Conservation (phyloP, 2,329 filamentous ascomycete genomes). For the Ceratocystiopsis sp. region DNA sequence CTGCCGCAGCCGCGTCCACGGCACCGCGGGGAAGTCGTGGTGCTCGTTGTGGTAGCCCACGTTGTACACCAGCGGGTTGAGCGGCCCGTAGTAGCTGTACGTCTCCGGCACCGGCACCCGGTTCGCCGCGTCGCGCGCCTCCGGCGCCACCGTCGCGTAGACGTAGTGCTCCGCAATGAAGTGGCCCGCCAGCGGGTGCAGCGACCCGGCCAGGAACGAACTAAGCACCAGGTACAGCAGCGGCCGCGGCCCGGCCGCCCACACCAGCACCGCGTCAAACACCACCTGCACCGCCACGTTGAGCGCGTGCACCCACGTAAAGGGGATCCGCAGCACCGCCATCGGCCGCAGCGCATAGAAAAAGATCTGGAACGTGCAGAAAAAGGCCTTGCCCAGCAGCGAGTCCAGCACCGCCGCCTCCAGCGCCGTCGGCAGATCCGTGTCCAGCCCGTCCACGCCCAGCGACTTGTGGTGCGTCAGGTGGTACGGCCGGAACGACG, state of each 20-base stretch:
- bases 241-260: constrained; percentile 41
- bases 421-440: constrained; percentile 79
- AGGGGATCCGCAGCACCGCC: constrained; percentile 76
- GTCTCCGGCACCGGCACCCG: constrained; percentile 69
- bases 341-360: constrained; percentile 96
- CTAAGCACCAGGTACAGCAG: constrained; percentile 73
- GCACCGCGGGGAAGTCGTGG: constrained; percentile 93
- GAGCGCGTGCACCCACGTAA: constrained; percentile 69
- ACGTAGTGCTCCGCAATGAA: constrained; percentile 98
- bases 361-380: constrained; percentile 97
- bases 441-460: constrained; percentile 88
- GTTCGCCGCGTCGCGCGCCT: constrained; percentile 39
- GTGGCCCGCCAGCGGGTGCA: constrained; percentile 90
- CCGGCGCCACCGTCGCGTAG: constrained; percentile 44
- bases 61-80: constrained; percentile 92
- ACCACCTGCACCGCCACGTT: constrained; percentile 62
- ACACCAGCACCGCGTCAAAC: constrained; percentile 59
- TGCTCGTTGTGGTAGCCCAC: constrained; percentile 97
- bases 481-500: constrained; percentile 94
- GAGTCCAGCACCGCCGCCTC: constrained; percentile 91
- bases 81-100: constrained; percentile 86
- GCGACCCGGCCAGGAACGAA: constrained; percentile 81
- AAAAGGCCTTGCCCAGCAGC: constrained; percentile 91
- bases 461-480: constrained; percentile 98
- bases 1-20: constrained; percentile 72